A percentile compares a stretch with the other conserved stretches of the same genome.
Conservation (phyloP, 495 filamentous ascomycete species). For the Aspergillus steynii region DNA sequence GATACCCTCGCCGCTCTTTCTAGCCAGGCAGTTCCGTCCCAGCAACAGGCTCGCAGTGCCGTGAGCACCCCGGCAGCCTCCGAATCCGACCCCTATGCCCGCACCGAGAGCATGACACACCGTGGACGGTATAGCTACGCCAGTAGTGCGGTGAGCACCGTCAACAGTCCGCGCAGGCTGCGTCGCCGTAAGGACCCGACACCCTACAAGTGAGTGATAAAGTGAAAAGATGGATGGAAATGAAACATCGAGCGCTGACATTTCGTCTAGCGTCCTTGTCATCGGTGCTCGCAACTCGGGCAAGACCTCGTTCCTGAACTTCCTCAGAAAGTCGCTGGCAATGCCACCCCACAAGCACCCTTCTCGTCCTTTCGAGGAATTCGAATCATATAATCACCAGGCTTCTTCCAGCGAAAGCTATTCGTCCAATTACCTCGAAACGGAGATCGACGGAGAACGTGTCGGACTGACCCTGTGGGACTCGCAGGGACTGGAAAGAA, state of each 20-base stretch:
- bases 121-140: slow-evolving; percentile 97
- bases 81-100: slow-evolving; percentile 72
- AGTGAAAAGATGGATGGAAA: neutral
- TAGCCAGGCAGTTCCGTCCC: slow-evolving; percentile 32
- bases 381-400: slow-evolving; percentile 43
- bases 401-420: slow-evolving; percentile 63
- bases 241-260: slow-evolving; percentile 15
- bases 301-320: slow-evolving; percentile 96
- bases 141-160: slow-evolving; percentile 84
- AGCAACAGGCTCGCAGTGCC: slow-evolving; percentile 18
- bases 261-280: slow-evolving; percentile 72
- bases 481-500: slow-evolving; percentile 89
- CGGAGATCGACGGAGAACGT: slow-evolving; percentile 89
- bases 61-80: slow-evolving; percentile 46
- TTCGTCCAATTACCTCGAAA: slow-evolving; percentile 85
- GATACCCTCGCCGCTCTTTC: slow-evolving; percentile 66
- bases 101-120: slow-evolving; percentile 93
- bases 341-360: slow-evolving; percentile 73
- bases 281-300: slow-evolving; percentile 86
- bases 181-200: slow-evolving; percentile 95
- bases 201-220: slow-evolving; percentile 84
- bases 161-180: slow-evolving; percentile 92
- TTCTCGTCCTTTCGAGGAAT: slow-evolving; percentile 51
- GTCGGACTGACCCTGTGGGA: slow-evolving; percentile 96
- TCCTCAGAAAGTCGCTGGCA: slow-evolving; percentile 81